Percentiles rank a stretch among this genome's conserved stretches.
Conservation (phyloP, 2,329 filamentous ascomycete genomes). For the Biscogniauxia mediterranea region DNA sequence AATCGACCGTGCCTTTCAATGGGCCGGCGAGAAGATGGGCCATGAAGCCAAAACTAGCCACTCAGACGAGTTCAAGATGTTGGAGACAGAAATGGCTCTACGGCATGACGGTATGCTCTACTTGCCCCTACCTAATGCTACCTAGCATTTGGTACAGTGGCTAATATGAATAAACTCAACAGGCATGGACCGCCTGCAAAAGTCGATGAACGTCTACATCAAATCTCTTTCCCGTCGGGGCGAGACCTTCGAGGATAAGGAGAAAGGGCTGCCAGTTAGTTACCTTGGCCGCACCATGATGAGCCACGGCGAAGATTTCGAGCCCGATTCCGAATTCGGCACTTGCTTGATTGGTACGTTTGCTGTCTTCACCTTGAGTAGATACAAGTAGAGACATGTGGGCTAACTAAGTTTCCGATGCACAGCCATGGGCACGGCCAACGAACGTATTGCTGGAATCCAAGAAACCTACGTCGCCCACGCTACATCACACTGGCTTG, state of each 20-base stretch:
- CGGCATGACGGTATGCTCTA: constrained; percentile 73
- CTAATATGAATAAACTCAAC: constrained; percentile 12
- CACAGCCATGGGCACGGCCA: constrained; percentile 73
- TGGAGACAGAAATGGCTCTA: constrained; percentile 88
- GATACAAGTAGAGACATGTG: not conserved
- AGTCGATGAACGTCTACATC: constrained; percentile 80
- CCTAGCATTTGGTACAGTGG: not conserved
- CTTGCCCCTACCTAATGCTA: not conserved
- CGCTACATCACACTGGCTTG: constrained; percentile 81
- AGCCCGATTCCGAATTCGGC: constrained; percentile 85
- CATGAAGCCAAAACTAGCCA: constrained; percentile 82
- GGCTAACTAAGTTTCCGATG: constrained; percentile 6
- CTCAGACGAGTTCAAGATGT: constrained; percentile 84
- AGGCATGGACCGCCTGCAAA: constrained; percentile 91
- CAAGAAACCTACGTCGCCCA: constrained; percentile 81
- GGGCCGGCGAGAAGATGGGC: constrained; percentile 96
- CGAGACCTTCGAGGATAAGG: constrained; percentile 77
- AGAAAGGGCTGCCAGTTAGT: constrained; percentile 78
- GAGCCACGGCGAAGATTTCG: constrained; percentile 87
- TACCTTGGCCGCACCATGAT: constrained; percentile 85
- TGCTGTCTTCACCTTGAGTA: not conserved
- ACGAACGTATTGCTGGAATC: constrained; percentile 81
- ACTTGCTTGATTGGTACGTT: constrained; percentile 72
- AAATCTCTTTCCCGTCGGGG: constrained; percentile 84
- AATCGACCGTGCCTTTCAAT: constrained; percentile 94